A percentile compares a stretch with the other conserved stretches of the same genome.
Evolutionary conservation across 2,329 filamentous ascomycete genomes (phyloP).

Genomic region (Pseudogymnoascus sp.): DNA sequence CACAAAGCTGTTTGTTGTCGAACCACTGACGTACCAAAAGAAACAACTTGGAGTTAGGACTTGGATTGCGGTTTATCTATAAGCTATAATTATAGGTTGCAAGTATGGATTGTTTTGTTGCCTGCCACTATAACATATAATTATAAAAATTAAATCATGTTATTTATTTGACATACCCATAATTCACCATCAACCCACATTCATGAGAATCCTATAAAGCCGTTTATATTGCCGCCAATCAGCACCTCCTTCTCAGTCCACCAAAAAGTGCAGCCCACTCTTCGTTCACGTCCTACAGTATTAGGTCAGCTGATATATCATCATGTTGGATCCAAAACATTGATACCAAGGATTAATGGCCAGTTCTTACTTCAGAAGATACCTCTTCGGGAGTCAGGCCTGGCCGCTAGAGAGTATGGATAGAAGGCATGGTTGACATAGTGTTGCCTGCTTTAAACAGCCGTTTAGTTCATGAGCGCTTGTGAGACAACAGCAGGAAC

Average conservation of each 20-base stretch:
- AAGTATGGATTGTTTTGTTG: background rate
- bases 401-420: background rate
- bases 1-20: background rate
- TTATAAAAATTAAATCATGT: background rate
- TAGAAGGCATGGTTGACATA: background rate
- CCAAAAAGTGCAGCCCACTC: background rate
- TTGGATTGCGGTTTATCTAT: background rate
- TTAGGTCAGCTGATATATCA: background rate
- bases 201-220: background rate
- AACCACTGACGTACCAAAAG: background rate
- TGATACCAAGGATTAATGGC: background rate
- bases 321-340: background rate
- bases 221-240: slow-evolving; percentile 1
- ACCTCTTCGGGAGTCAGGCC: background rate
- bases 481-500: background rate
- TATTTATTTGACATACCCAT: background rate
- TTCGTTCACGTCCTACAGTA: background rate
- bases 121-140: background rate
- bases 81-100: background rate
- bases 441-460: background rate
- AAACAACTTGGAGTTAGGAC: background rate
- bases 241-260: background rate
- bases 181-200: background rate
- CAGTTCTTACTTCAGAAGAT: background rate
- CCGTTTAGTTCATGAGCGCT: background rate